Percentiles rank a stretch among this genome's conserved stretches.
These are phyloP conservation scores for Carnegiea gigantea DNA, from an alignment of 179 eudicot genomes.

Conservation along the genomic window DNA sequence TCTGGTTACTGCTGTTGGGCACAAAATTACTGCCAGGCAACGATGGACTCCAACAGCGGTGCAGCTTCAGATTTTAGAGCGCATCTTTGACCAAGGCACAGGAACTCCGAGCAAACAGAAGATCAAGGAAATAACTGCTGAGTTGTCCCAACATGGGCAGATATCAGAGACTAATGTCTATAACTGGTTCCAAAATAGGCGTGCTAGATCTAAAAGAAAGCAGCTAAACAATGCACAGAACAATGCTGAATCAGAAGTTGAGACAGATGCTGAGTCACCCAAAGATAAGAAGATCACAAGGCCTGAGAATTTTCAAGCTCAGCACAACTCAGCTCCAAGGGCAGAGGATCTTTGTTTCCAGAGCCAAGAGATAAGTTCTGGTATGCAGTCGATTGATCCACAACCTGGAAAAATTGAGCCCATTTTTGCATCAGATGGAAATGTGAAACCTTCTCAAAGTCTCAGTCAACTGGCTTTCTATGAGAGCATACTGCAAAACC, in stretches of 20 bases:
- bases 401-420: slow-evolving; percentile 52
- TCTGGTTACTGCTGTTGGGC: slow-evolving; percentile 59
- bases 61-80: slow-evolving; percentile 86
- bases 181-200: slow-evolving; percentile 96
- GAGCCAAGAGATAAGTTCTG: slow-evolving; percentile 64
- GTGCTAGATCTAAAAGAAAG: slow-evolving; percentile 94
- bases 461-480: slow-evolving; percentile 68
- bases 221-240: slow-evolving; percentile 57
- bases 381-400: slow-evolving; percentile 51
- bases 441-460: slow-evolving; percentile 44
- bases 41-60: slow-evolving; percentile 93
- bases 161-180: slow-evolving; percentile 92
- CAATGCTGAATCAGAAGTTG: slow-evolving; percentile 82
- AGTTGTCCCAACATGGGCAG: slow-evolving; percentile 80
- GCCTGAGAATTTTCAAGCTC: slow-evolving; percentile 64
- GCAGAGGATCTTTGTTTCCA: slow-evolving; percentile 57
- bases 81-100: slow-evolving; percentile 80
- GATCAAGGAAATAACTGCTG: slow-evolving; percentile 83
- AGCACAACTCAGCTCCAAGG: slow-evolving; percentile 41
- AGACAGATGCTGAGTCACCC: slow-evolving; percentile 79
- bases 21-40: slow-evolving; percentile 75
- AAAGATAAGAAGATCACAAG: slow-evolving; percentile 62
- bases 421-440: slow-evolving; percentile 45
- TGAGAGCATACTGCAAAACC: slow-evolving; percentile 66
- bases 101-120: slow-evolving; percentile 93